Evolutionary conservation across 169 alveolate species (phyloP).

Genomic region (Amoebophrya sp.): DNA sequence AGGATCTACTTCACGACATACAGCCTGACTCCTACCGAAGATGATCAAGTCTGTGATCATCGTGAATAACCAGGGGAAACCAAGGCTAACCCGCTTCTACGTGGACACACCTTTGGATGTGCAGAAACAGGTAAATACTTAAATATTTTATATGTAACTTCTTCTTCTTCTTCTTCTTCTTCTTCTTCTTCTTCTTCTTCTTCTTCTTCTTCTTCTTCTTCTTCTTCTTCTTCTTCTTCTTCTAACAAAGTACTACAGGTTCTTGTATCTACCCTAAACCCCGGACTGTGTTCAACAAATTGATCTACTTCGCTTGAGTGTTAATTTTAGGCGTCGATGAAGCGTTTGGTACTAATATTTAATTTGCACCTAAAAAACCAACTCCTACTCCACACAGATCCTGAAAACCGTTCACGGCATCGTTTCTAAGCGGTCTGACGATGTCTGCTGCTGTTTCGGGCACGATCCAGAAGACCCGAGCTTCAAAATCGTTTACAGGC

Average conservation of each 20-base stretch:
- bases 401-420: slow-evolving; percentile 55
- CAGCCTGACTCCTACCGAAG: too few relatives aligned
- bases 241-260: too few relatives aligned
- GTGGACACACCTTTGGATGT: slow-evolving; percentile 56
- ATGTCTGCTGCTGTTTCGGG: slow-evolving; percentile 67
- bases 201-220: slow-evolving; percentile 24
- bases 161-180: background rate
- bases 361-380: slow-evolving; percentile 56
- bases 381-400: slow-evolving; percentile 60
- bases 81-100: slow-evolving; percentile 69
- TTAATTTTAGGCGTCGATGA: too few relatives aligned
- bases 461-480: slow-evolving; percentile 59
- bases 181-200: background rate
- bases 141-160: background rate
- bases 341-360: too few relatives aligned
- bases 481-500: slow-evolving; percentile 67
- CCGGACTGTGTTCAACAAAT: too few relatives aligned
- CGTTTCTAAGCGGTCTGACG: slow-evolving; percentile 58
- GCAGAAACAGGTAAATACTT: background rate
- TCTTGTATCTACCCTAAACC: too few relatives aligned
- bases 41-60: slow-evolving; percentile 70
- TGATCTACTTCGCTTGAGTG: too few relatives aligned
- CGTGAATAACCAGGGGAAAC: slow-evolving; percentile 69
- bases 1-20: too few relatives aligned
- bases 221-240: too few relatives aligned